These are phyloP conservation scores for Hyphopichia fennica DNA, from an alignment of 1,139 yeast species.

Conservation along the genomic window DNA sequence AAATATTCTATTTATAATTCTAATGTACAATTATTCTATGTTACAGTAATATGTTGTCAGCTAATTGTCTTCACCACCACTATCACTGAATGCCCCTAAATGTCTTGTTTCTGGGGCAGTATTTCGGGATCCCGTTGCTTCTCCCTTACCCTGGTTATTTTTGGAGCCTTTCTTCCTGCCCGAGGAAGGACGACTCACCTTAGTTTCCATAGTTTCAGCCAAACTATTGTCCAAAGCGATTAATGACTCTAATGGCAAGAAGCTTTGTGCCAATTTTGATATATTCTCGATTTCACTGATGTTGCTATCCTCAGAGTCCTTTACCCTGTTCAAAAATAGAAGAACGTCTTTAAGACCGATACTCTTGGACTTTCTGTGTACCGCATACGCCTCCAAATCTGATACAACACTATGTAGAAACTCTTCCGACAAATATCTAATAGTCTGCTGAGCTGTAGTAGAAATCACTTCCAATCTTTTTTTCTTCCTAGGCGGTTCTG, in stretches of 20 bases:
- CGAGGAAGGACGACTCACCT: neutral
- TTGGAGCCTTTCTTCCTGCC: neutral
- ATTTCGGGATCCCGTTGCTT: neutral
- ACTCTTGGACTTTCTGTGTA: conserved; percentile 27
- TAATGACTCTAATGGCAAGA: conserved; percentile 38
- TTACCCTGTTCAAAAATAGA: conserved; percentile 35
- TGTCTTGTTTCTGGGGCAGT: neutral
- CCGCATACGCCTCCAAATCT: conserved; percentile 36
- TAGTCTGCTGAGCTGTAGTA: conserved; percentile 9
- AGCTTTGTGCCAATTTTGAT: conserved; percentile 33
- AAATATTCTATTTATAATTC: neutral
- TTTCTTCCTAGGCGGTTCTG: conserved; percentile 1
- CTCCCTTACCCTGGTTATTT: neutral
- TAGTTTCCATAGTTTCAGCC: conserved; percentile 7
- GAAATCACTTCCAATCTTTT: conserved; percentile 7
- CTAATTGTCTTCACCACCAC: conserved; percentile 2
- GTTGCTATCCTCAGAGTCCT: conserved; percentile 16
- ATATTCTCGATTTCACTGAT: conserved; percentile 22
- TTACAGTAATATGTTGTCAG: neutral
- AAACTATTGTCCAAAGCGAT: conserved; percentile 35
- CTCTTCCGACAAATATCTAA: conserved; percentile 23
- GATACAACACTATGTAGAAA: conserved; percentile 34
- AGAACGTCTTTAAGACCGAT: conserved; percentile 39
- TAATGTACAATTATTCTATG: neutral
- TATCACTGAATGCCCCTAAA: conserved; percentile 6